phyloP scores from a whole-genome alignment of 106 monocot genomes.

The Acanthochlamys bracteata region DNA sequence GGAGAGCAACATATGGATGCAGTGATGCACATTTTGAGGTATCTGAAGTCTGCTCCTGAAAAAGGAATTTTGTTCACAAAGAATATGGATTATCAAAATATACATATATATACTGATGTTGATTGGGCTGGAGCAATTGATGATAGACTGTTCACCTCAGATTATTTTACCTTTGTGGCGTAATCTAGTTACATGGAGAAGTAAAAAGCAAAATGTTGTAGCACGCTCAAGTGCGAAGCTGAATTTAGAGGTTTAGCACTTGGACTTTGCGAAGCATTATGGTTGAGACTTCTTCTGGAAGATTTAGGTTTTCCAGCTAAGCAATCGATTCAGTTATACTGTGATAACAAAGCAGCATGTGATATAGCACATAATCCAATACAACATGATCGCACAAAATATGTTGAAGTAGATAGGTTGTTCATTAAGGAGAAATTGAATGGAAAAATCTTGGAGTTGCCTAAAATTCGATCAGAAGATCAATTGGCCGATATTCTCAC shows the following conservation, averaged over 20 bases:
- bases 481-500: slow-evolving; percentile 11
- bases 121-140: neutral
- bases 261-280: slow-evolving; percentile 7
- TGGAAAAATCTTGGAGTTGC: slow-evolving; percentile 5
- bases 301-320: neutral
- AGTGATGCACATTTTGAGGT: neutral
- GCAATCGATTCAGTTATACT: neutral
- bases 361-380: slow-evolving; percentile 16
- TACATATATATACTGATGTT: slow-evolving; percentile 8
- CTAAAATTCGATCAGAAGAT: slow-evolving; percentile 8
- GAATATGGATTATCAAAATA: neutral
- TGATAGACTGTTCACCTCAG: neutral
- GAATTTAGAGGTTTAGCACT: slow-evolving; percentile 1
- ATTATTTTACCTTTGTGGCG: slow-evolving; percentile 11
- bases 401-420: slow-evolving; percentile 8
- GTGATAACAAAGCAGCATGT: slow-evolving; percentile 16
- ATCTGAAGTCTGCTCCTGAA: slow-evolving; percentile 3
- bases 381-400: slow-evolving; percentile 1
- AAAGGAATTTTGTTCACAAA: slow-evolving; percentile 11
- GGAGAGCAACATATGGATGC: neutral
- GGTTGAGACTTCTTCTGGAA: slow-evolving; percentile 3
- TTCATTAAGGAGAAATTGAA: slow-evolving; percentile 19
- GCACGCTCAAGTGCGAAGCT: slow-evolving; percentile 5
- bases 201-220: slow-evolving; percentile 6
- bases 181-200: slow-evolving; percentile 2